Base-by-base conservation (phyloP, 805 yeast genomes). In the Candida pseudoglaebosa region DNA sequence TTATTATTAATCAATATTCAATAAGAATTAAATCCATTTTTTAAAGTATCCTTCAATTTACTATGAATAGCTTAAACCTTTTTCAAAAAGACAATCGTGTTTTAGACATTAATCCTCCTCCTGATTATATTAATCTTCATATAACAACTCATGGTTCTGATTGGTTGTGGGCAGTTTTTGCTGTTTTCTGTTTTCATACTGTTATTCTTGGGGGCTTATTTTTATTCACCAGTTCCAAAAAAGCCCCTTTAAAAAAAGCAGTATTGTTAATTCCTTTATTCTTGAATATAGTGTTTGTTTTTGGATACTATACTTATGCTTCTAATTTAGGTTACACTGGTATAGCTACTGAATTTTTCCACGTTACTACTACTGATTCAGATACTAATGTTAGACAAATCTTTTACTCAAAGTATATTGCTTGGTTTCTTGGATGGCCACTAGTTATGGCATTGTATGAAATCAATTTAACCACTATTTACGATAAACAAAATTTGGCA, bases 81-180 rank as follows among this genome's bases (percentile, higher is more conserved):
- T n/a, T n/a, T n/a, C n/a, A n/a, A n/a, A n/a, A n/a, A n/a, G n/a
- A n/a, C n/a, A n/a, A n/a, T n/a, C n/a, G n/a, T n/a, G 78, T 73
- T 8, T 50, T 73, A 14, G 39, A 46, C 5, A 48, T 71, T 38
- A 78, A 78, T 47, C 73, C 75, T 5, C 53, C 61, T 12, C 17
- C 47, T 6, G 44, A 61, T 4, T 59, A 55, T 14, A 57, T 70
- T 36, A 82, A 77, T 45, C 70, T 77, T 52, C 72, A 71, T 39
- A 43, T 80, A 24, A 78, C 83, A 9, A 44, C 53, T 10, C 77
- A 73, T 49, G 85, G 87, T 54, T 78, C 84, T 6, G 76, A 75
- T 54, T 80, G 84, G 84, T 65, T 75, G 46, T 80, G 84, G 84
- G 73, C 85, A 1, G 80, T 64, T 10, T 78, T 80, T 50, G 55